A percentile compares a stretch with the other conserved stretches of the same genome.
Conservation (phyloP, 306 rosid genomes). For the Dalbergia cochinchinensis region DNA sequence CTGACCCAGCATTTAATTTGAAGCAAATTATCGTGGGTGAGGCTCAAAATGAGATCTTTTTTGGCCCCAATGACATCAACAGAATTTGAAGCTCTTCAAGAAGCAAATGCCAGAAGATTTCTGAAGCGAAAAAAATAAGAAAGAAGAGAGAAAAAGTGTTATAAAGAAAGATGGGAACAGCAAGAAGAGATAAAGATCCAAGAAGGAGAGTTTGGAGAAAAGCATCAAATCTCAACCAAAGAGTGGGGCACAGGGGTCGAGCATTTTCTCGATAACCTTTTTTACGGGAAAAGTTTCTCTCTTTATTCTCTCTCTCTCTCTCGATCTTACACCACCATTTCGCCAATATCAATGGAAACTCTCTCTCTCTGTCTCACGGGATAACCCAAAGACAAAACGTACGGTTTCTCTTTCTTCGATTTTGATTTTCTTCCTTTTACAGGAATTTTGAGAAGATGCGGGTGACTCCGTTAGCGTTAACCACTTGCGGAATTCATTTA, state of each 20-base stretch:
- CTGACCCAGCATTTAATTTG: slow-evolving; percentile 44
- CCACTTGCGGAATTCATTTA: too few species aligned
- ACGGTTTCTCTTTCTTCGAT: slow-evolving; percentile 40
- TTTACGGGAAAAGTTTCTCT: slow-evolving; percentile 31
- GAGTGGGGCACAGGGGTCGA: slow-evolving; percentile 7
- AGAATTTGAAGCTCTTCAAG: slow-evolving; percentile 30
- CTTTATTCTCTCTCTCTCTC: not conserved
- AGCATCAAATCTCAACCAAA: slow-evolving; percentile 47
- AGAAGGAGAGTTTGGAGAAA: slow-evolving; percentile 24
- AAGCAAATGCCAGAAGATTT: slow-evolving; percentile 10
- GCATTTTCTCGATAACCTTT: slow-evolving; percentile 13
- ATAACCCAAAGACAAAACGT: not conserved
- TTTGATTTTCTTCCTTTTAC: slow-evolving; percentile 18
- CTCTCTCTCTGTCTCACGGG: not conserved
- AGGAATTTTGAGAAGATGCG: not conserved
- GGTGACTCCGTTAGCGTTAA: too few species aligned
- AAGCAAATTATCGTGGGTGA: not conserved
- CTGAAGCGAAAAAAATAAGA: not conserved
- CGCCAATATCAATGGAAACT: slow-evolving; percentile 36
- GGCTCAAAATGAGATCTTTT: slow-evolving; percentile 37
- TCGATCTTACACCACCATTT: slow-evolving; percentile 33
- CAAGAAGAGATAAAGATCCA: slow-evolving; percentile 37
- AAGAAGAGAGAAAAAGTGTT: slow-evolving; percentile 4
- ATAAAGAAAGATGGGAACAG: slow-evolving; percentile 20
- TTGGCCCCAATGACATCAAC: not conserved